Conservation (phyloP, 2,329 filamentous ascomycete species). For the Cladosporium sp. region DNA sequence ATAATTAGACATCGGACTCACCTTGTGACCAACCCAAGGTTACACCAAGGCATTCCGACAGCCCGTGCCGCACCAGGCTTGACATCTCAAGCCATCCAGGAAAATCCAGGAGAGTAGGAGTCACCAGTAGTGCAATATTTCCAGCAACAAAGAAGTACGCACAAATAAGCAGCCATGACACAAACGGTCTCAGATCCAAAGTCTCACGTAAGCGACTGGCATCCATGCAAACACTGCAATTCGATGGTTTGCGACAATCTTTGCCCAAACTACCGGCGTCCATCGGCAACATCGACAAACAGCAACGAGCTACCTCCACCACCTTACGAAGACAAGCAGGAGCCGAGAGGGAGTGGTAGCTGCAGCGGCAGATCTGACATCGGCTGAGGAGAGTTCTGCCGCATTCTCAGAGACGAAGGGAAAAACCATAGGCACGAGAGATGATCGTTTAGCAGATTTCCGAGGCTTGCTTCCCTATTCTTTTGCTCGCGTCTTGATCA, state of each 20-base stretch:
- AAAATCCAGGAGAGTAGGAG: background rate
- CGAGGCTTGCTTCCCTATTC: background rate
- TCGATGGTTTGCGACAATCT: constrained; percentile 17
- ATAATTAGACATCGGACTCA: background rate
- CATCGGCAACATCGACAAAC: background rate
- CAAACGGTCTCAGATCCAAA: background rate
- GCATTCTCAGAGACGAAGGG: background rate
- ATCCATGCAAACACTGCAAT: constrained; percentile 15
- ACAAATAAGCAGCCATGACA: background rate
- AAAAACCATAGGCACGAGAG: background rate
- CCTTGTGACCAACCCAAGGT: constrained; percentile 1
- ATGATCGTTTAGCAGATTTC: background rate
- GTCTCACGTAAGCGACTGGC: constrained; percentile 10
- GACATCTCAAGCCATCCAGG: background rate
- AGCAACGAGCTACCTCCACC: background rate
- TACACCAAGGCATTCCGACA: constrained; percentile 16
- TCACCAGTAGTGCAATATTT: background rate
- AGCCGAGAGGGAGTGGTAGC: background rate
- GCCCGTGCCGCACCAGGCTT: background rate
- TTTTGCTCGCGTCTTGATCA: background rate
- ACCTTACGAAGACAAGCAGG: background rate
- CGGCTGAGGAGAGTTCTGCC: background rate
- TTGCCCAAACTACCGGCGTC: background rate
- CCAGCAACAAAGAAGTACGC: background rate
- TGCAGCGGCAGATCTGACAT: background rate